Conservation (phyloP, 306 rosid genomes). For the Corylus avellana region DNA sequence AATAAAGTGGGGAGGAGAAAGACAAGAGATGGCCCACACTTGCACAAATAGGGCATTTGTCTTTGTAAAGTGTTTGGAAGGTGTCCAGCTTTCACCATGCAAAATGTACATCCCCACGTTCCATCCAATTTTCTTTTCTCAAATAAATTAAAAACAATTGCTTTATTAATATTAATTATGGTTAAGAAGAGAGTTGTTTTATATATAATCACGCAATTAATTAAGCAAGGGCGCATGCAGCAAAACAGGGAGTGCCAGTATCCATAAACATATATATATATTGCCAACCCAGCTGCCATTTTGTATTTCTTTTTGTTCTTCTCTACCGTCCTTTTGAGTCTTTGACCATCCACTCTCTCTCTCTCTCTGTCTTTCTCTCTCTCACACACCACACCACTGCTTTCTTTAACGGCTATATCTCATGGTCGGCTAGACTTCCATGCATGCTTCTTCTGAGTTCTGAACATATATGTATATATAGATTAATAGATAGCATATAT, state of each 20-base stretch:
- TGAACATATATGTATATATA: background rate
- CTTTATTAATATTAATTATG: background rate
- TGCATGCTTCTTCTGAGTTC: background rate
- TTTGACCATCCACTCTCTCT: background rate
- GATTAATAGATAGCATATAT: background rate
- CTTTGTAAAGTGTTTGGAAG: background rate
- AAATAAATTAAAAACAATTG: background rate
- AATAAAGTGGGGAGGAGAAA: slow-evolving; percentile 14
- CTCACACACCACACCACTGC: background rate
- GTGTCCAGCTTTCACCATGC: slow-evolving; percentile 29
- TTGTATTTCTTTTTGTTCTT: slow-evolving; percentile 12
- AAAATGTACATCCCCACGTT: slow-evolving; percentile 14
- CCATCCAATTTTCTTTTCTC: background rate
- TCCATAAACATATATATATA: background rate
- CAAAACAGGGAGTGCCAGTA: slow-evolving; percentile 7
- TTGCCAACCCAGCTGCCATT: slow-evolving; percentile 11
- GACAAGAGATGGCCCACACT: slow-evolving; percentile 28
- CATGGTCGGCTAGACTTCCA: background rate
- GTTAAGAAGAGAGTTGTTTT: background rate
- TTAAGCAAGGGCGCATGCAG: background rate
- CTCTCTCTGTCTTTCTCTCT: background rate
- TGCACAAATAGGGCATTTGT: slow-evolving; percentile 1
- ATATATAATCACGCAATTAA: background rate
- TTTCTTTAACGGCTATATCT: slow-evolving; percentile 5
- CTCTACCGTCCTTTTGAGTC: background rate